phyloP scores from a whole-genome alignment of 257 asterid species.

The Scutellaria galericulata region DNA sequence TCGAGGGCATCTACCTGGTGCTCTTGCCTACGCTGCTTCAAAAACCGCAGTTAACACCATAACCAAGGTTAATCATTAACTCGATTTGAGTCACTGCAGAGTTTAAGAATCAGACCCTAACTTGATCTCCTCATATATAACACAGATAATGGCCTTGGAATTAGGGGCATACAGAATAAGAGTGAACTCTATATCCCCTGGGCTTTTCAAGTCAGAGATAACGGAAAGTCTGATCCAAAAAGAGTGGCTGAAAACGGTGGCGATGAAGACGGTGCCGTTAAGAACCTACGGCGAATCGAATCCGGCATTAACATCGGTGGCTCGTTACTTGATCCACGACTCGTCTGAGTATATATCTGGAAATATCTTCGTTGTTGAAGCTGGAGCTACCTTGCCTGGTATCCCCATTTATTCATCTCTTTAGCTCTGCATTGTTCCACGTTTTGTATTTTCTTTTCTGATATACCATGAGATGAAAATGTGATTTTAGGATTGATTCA shows the following conservation, averaged over 20 bases:
- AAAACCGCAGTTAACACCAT: conserved; percentile 57
- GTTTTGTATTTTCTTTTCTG: too few species aligned
- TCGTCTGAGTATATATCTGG: conserved; percentile 67
- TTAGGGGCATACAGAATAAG: conserved; percentile 63
- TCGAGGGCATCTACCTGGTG: conserved; percentile 59
- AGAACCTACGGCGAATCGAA: conserved; percentile 55
- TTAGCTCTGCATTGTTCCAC: conserved; percentile 26
- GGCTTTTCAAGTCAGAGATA: conserved; percentile 74
- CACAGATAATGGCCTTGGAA: conserved; percentile 81
- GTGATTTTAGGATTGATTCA: too few species aligned
- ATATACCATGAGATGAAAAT: too few species aligned
- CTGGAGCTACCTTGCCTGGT: conserved; percentile 67
- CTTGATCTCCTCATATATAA: background rate
- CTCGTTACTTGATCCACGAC: conserved; percentile 70
- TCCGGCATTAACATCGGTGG: conserved; percentile 71
- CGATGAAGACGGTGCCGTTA: conserved; percentile 54
- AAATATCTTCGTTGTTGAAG: conserved; percentile 61
- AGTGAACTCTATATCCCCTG: conserved; percentile 78
- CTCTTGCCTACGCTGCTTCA: conserved; percentile 58
- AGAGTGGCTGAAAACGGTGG: conserved; percentile 61
- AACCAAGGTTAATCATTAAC: conserved; percentile 51
- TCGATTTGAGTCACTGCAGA: background rate
- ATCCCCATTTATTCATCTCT: conserved; percentile 73
- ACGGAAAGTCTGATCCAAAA: conserved; percentile 61
- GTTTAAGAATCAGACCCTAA: background rate